These are phyloP conservation scores for Beauveria rudraprayagi DNA, from an alignment of 2,329 filamentous ascomycete species.

Conservation along the genomic window DNA sequence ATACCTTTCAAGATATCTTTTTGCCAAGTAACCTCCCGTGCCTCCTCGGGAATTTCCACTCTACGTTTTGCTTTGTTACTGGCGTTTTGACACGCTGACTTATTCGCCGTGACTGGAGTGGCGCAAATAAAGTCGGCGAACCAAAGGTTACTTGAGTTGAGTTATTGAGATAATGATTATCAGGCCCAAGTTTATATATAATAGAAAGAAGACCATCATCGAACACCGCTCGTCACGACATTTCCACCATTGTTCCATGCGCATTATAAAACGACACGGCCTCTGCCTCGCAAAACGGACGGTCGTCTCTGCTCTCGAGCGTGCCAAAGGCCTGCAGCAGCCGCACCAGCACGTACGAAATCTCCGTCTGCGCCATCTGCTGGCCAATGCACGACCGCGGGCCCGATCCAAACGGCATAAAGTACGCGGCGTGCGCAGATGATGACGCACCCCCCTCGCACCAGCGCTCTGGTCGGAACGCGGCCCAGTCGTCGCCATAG, in stretches of 20 bases:
- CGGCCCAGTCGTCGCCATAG: constrained; percentile 9
- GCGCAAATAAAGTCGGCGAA: too few relatives aligned
- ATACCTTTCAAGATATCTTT: too few relatives aligned
- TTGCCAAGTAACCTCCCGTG: too few relatives aligned
- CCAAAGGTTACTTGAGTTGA: too few relatives aligned
- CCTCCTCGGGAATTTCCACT: too few relatives aligned
- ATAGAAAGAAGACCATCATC: too few relatives aligned
- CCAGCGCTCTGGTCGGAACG: constrained; percentile 8
- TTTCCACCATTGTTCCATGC: neutral
- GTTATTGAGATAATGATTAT: too few relatives aligned
- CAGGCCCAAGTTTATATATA: too few relatives aligned
- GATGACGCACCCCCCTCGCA: neutral
- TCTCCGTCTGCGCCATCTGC: constrained; percentile 8
- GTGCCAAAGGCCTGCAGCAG: constrained; percentile 1
- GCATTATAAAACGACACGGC: constrained; percentile 7
- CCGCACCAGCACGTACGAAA: constrained; percentile 6
- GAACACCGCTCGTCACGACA: neutral
- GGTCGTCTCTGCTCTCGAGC: neutral
- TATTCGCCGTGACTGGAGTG: too few relatives aligned
- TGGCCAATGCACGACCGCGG: constrained; percentile 8
- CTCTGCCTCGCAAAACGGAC: constrained; percentile 6
- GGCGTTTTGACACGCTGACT: too few relatives aligned
- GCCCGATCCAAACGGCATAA: constrained; percentile 10
- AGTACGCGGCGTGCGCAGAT: neutral
- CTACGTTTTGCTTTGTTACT: too few relatives aligned